Conservation (phyloP, 257 asterid genomes). For the Fraxinus quadrangulata region DNA sequence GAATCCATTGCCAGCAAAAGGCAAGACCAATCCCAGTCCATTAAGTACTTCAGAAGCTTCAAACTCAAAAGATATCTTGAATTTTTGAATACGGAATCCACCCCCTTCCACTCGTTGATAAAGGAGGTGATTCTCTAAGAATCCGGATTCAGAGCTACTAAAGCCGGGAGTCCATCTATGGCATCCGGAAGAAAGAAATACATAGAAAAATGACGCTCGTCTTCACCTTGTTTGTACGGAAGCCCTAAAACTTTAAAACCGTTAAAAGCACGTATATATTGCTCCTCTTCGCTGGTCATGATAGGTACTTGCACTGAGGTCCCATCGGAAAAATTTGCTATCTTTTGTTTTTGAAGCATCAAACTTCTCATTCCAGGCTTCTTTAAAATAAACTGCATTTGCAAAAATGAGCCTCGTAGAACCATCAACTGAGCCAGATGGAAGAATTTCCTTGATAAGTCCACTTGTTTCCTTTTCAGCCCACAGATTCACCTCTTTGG, state of each 20-base stretch:
- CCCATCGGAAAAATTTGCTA: conserved; percentile 16
- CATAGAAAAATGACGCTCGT: conserved; percentile 42
- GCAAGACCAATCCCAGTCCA: conserved; percentile 5
- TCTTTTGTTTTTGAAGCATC: conserved; percentile 37
- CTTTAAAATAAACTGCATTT: conserved; percentile 44
- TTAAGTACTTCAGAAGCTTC: conserved; percentile 4
- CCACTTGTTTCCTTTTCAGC: conserved; percentile 33
- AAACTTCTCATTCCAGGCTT: conserved; percentile 38
- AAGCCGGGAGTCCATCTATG: conserved; percentile 36
- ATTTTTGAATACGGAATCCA: background rate
- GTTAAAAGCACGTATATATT: conserved; percentile 19
- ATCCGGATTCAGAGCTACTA: conserved; percentile 32
- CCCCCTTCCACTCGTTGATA: background rate
- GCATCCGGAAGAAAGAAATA: conserved; percentile 44
- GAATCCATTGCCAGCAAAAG: background rate
- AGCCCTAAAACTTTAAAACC: conserved; percentile 39
- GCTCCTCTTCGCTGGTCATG: background rate
- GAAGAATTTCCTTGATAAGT: conserved; percentile 41
- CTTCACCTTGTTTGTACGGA: conserved; percentile 39
- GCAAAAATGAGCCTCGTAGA: conserved; percentile 15
- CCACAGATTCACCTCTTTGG: conserved; percentile 26
- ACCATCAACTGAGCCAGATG: conserved; percentile 29
- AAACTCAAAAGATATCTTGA: conserved; percentile 4
- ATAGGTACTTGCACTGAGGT: conserved; percentile 15
- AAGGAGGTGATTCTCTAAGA: conserved; percentile 36